Percentiles rank a stretch among this genome's conserved stretches.
Evolutionary conservation across 2,329 filamentous ascomycete species (phyloP).

Genomic region (Fusarium pseudocircinatum): DNA sequence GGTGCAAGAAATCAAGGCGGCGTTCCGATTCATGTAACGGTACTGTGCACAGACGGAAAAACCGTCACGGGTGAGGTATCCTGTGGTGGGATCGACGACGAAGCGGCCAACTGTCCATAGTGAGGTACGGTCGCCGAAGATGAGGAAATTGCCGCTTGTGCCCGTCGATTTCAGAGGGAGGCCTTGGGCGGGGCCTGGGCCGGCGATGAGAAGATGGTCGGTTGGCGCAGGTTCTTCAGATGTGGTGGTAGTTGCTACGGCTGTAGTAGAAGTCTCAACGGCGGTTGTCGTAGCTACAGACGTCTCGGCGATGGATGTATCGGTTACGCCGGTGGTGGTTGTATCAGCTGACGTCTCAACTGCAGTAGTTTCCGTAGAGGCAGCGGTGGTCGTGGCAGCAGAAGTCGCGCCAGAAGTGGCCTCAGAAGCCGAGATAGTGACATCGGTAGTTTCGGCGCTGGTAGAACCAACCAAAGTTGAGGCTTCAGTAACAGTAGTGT

Average conservation of each 20-base stretch:
- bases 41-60: background rate
- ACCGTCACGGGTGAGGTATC: background rate
- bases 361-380: background rate
- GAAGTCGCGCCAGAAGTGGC: background rate
- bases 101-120: background rate
- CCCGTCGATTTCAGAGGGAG: background rate
- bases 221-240: background rate
- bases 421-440: background rate
- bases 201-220: background rate
- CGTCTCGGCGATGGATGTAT: too few relatives aligned
- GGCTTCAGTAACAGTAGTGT: background rate
- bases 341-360: background rate
- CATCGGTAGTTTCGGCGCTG: background rate
- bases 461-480: background rate
- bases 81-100: background rate
- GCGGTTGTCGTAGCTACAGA: background rate
- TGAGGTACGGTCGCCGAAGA: background rate
- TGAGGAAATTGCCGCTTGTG: accelerated
- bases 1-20: background rate
- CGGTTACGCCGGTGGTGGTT: too few relatives aligned
- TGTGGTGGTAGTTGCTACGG: background rate
- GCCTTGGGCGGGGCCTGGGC: background rate
- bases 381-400: background rate
- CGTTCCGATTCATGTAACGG: accelerated
- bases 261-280: background rate